Base-by-base conservation (phyloP, 805 yeast species). In the Yarrowia keelungensis region DNA sequence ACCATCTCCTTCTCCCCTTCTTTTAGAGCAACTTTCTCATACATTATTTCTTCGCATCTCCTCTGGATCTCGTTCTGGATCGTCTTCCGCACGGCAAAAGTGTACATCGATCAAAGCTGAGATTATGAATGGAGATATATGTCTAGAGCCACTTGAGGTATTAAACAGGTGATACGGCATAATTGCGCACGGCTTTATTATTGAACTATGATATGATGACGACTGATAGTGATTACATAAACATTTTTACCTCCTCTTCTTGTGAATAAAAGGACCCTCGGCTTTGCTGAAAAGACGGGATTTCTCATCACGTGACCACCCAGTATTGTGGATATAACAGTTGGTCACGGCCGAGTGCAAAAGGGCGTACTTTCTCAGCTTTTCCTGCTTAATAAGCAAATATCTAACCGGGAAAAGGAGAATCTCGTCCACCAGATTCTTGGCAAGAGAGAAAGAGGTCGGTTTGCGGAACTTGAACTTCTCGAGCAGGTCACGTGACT, bases 321-420 rank as follows among this genome's bases (percentile, higher is more conserved):
- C 59, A 19, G 59, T 39, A 26, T 39, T 53, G 26, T 12, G 2
- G 3, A 19, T 14, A 5, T 39, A 38, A 9, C 59, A 53, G 19
- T 53, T 53, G 35, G 59, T 53, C 16, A 53, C 59, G 9, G 59
- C 59, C 19, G 59, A 53, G 26, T 53, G 59, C 3, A 53, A 9
- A 8, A 53, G 59, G 14, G 59, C 59, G 8, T 53, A 53, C 45
- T 39, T 53, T 5, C n/a, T 32, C 19, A 53, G 35, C 45, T 39
- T 53, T 8, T 53, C 59, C 45, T 39, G 59, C 43, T 53, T 53
- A 22, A 53, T 53, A 3, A 53, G 59, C 35, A 53, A 3, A 22
- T 39, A 53, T 12, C 59, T 8, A 8, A 26, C 36, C 1, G 45
- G 36, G 8, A 22, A 39, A 3, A 38, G 22, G 15, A 53, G 59